These are phyloP conservation scores for Boletus rufocinnamomeus DNA, from an alignment of 768 basidiomycete species.

Conservation along the genomic window DNA sequence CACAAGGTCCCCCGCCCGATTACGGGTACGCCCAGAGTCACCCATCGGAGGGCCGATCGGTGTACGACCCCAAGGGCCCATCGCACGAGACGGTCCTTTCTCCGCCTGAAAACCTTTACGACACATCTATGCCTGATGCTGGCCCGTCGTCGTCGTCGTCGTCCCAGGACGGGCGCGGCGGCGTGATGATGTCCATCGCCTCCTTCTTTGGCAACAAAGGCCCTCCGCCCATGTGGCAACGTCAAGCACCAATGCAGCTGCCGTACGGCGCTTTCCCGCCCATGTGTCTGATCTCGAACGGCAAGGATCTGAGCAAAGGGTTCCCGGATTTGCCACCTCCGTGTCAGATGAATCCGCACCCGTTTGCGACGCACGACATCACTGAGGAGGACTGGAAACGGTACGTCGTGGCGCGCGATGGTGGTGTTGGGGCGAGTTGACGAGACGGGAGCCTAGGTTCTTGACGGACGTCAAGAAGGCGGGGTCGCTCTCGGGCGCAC, in stretches of 20 bases:
- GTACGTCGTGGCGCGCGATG: conserved; percentile 19
- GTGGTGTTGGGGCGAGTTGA: not conserved
- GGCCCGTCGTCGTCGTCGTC: not conserved
- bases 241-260: conserved; percentile 16
- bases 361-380: conserved; percentile 53
- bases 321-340: conserved; percentile 49
- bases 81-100: not conserved
- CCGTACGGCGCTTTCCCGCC: conserved; percentile 29
- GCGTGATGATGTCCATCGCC: conserved; percentile 18
- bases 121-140: not conserved
- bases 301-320: conserved; percentile 37
- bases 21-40: conserved; percentile 12
- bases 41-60: not conserved
- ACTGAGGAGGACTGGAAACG: conserved; percentile 51
- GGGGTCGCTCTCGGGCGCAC: conserved; percentile 36
- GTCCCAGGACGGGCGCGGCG: conserved; percentile 2
- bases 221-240: conserved; percentile 30
- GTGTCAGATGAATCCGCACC: conserved; percentile 42
- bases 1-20: conserved; percentile 15
- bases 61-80: not conserved
- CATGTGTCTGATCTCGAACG: conserved; percentile 34
- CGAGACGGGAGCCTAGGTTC: conserved; percentile 26
- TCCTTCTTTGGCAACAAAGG: conserved; percentile 34
- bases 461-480: conserved; percentile 39
- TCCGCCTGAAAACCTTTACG: not conserved